Conservation (phyloP, 2,329 filamentous ascomycete species). For the Ascochyta clinopodiicola region DNA sequence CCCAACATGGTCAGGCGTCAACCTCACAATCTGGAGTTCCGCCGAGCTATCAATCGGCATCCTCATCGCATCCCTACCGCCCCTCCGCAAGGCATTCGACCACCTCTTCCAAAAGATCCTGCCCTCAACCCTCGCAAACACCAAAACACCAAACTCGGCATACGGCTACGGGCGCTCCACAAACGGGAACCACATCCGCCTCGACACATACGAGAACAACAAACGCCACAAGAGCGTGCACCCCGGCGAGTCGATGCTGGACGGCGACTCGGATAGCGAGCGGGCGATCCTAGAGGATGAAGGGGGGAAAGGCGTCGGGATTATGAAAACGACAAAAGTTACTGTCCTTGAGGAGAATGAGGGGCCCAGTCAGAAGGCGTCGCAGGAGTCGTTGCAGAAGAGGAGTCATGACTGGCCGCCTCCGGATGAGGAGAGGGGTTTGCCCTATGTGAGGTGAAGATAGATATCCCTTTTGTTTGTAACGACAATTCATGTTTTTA, state of each 20-base stretch:
- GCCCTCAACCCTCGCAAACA: conserved; percentile 20
- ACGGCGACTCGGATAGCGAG: conserved; percentile 37
- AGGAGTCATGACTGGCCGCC: conserved; percentile 18
- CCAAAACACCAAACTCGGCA: conserved; percentile 13
- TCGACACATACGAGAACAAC: conserved; percentile 20
- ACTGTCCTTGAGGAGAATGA: conserved; percentile 20
- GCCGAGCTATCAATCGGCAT: conserved; percentile 33
- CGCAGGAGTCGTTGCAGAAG: conserved; percentile 12
- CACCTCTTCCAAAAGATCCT: conserved; percentile 25
- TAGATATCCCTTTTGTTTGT: not conserved
- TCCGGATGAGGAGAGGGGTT: conserved; percentile 8
- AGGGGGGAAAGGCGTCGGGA: conserved; percentile 27
- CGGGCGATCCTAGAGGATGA: conserved; percentile 33
- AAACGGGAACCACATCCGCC: conserved; percentile 18
- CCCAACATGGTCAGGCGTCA: conserved; percentile 34
- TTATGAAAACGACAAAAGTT: conserved; percentile 35
- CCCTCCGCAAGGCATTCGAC: conserved; percentile 36
- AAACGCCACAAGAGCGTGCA: conserved; percentile 10
- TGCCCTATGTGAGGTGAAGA: not conserved
- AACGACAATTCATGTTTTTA: not conserved
- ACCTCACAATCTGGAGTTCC: conserved; percentile 35
- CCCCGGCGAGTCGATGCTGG: conserved; percentile 29
- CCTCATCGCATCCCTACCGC: conserved; percentile 31
- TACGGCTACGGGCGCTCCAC: conserved; percentile 21
- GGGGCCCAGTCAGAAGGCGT: conserved; percentile 4